Evolutionary conservation across 306 rosid genomes (phyloP), one percentile per base, ranked within the genome.

Genomic region (Comarum palustre): DNA sequence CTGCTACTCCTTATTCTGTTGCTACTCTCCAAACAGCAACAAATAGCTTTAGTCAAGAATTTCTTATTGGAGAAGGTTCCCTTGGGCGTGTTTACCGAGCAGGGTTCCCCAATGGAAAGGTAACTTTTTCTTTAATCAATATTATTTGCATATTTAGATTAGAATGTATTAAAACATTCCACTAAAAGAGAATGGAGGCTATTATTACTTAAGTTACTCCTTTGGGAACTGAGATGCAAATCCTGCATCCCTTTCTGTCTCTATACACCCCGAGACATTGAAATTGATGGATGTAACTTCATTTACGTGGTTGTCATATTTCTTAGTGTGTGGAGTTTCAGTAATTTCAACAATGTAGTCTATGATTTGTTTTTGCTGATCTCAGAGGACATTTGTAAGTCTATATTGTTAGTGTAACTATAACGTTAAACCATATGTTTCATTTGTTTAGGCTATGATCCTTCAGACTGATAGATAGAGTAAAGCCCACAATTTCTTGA

Each of bases 1-100:
- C 97, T 80, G 92, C 99, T 36, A 85, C 99, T 43, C 77, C 96
- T 2, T 87, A 91, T 71, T 88, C 99, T 4, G 86, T 95, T 74
- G 92, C 99, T 63, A 67, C 95, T 78, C 97, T 95, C 77, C 99
- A 95, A 80, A 88, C 88, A 61, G 96, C 97, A 78, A 91, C 99
- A 9, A 95, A 95, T 82, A 91, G 96, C 91, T 95, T 95, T 73
- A 90, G 96, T 77, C 99, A 95, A 83, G 97, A 95, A 76, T 83
- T 79, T 84, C 82, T 95, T 61, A 74, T 91, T 25, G 99, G 99
- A 52, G 99, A 95, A 87, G 99, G 99, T 81, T 95, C 99, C 69
- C 97, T 91, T 32, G 99, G 99, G 61, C 96, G 99, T 77, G 99
- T 95, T 42, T 95, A 95, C 83, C 86, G 43, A 88, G 96, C 97